Evolutionary conservation across 2,329 filamentous ascomycete species (phyloP).

Genomic region (Lasiodiplodia citricola): DNA sequence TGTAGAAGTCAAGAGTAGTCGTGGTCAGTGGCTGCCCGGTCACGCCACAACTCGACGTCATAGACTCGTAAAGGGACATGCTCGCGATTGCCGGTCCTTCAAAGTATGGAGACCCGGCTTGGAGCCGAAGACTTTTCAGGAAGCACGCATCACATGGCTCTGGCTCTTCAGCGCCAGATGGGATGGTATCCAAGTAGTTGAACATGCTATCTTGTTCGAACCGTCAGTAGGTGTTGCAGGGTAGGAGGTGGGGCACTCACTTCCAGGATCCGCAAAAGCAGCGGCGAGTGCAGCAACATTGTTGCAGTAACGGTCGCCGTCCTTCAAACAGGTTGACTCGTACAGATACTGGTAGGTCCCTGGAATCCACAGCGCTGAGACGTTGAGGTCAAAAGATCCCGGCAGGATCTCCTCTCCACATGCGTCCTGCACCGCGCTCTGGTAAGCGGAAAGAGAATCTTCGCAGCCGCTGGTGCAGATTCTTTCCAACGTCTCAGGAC

Average conservation of each 20-base stretch:
- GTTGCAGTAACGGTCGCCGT: neutral
- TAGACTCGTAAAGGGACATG: neutral
- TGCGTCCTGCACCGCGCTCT: neutral
- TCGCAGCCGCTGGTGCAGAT: neutral
- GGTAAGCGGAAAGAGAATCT: neutral
- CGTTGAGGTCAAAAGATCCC: neutral
- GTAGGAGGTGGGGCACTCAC: neutral
- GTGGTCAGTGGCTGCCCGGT: neutral
- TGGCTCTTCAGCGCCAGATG: neutral
- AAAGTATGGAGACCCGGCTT: neutral
- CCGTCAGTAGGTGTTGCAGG: neutral
- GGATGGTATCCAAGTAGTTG: neutral
- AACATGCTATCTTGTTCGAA: neutral
- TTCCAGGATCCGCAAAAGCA: neutral
- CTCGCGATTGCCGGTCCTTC: neutral
- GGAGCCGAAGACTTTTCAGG: neutral
- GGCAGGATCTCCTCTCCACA: neutral
- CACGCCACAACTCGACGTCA: conserved; percentile 14
- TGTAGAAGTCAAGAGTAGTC: neutral
- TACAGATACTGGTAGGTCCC: neutral
- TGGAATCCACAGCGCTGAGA: neutral
- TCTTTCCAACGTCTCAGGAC: neutral
- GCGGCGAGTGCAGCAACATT: neutral
- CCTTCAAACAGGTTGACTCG: neutral
- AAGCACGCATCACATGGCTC: neutral